Base-by-base conservation (phyloP, 2,329 filamentous ascomycete genomes). In the Orbilia brochopaga region DNA sequence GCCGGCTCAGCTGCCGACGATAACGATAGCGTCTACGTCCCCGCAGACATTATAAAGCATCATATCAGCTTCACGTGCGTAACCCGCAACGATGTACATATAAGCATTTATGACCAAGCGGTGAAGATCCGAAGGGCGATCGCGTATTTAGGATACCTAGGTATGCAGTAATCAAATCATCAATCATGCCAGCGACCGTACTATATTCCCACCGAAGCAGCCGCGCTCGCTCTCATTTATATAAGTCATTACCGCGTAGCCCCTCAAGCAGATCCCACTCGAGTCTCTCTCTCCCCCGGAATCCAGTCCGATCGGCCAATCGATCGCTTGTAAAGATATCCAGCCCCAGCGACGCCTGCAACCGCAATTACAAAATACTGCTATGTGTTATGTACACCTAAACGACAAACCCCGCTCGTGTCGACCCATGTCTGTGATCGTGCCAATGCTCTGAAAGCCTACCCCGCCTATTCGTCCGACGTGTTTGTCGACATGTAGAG, bases 401-500 rank as follows among this genome's bases (percentile, higher is more conserved):
- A 48, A 48, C 44, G 3, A 48, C 19, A 48, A 48, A 19, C 19
- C 11, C 44, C 44, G 44, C 17, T 5, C 44, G 44, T 48, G 44
- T 48, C 21, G 6, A 3, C 17, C 44, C 11, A 48, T n/a, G 40
- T 48, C 44, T 21, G n/a, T 48, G 44, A 48, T 48, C 44, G 15
- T 21, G 37, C 19, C 44, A 48, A 21, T 21, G 4, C n/a, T 5
- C 19, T 48, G 11, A 48, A 48, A 32, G 24, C 46, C 30, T 24
- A 24, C 35, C 15, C 40, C n/a, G 10, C 24, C 51, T 58, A 72
- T 8, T 65, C 60, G 40, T 72, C 67, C n/a, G 60, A 55, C 6
- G 67, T 72, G 19, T 56, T 60, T 4, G 83, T 83, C 10, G 92
- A 92, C 83, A 97, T 97, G 82, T 97, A 97, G 83, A 97, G 89